Conservation (phyloP, 2,329 filamentous ascomycete species). For the Rutstroemia sp. region DNA sequence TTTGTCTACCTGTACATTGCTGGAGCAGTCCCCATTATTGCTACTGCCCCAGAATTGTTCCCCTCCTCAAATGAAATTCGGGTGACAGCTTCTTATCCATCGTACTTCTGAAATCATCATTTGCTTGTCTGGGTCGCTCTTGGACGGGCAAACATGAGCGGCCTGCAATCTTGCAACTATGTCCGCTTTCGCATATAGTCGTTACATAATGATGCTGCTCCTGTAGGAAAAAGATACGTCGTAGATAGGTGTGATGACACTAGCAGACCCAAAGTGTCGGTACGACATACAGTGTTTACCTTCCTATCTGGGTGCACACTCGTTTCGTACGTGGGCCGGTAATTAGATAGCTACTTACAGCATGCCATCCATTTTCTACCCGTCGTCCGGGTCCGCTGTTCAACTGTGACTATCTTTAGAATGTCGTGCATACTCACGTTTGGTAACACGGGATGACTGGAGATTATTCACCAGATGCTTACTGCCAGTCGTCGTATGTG, state of each 20-base stretch:
- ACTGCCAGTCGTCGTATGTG: neutral
- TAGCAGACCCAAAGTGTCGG: constrained; percentile 6
- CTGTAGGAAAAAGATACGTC: too few species aligned
- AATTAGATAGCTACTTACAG: neutral
- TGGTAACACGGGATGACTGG: constrained; percentile 1
- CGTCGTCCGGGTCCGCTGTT: neutral
- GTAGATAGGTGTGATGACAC: neutral
- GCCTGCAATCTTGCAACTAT: too few species aligned
- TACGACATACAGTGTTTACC: constrained; percentile 2
- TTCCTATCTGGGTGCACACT: neutral
- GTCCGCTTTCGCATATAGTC: too few species aligned
- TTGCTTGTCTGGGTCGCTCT: too few species aligned
- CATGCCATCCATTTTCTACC: constrained; percentile 2
- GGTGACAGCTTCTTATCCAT: too few species aligned
- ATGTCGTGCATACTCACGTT: neutral
- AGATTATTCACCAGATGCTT: constrained; percentile 1
- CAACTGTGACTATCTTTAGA: constrained; percentile 1
- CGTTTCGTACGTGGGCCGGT: neutral
- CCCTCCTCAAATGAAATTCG: too few species aligned
- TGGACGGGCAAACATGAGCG: too few species aligned
- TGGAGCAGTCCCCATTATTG: neutral
- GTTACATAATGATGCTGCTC: too few species aligned
- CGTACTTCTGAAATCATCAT: too few species aligned
- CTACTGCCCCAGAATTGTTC: too few species aligned
- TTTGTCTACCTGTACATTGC: neutral